Evolutionary conservation across 805 yeast genomes (phyloP).

Genomic region (Tetrapisispora nanseiensis): DNA sequence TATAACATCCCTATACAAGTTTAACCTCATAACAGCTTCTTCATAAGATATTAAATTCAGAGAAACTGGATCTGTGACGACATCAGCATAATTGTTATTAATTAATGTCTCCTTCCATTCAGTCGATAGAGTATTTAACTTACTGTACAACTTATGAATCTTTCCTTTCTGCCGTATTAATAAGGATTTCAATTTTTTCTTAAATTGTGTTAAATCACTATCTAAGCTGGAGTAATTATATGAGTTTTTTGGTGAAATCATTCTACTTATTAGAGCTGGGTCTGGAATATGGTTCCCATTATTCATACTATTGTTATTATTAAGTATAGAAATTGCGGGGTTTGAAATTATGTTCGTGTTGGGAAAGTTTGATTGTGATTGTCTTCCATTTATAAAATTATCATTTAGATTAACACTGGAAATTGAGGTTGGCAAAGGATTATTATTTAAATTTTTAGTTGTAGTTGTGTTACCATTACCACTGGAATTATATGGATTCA

Average conservation of each 20-base stretch:
- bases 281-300: neutral
- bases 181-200: conserved; percentile 20
- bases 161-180: conserved; percentile 20
- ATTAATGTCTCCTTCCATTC: conserved; percentile 39
- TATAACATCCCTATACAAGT: conserved; percentile 39
- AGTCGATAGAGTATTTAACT: conserved; percentile 32
- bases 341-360: too few relatives aligned
- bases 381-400: neutral
- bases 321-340: too few relatives aligned
- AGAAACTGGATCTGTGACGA: conserved; percentile 43
- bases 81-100: conserved; percentile 35
- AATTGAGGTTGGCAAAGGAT: neutral
- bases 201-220: conserved; percentile 8
- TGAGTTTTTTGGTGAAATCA: neutral
- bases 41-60: conserved; percentile 46
- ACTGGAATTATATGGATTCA: neutral
- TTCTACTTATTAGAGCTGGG: neutral
- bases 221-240: too few relatives aligned
- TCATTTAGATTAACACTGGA: neutral
- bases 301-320: neutral
- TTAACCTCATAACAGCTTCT: conserved; percentile 50
- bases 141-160: conserved; percentile 36
- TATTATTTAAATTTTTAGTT: neutral
- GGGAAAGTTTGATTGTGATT: neutral
- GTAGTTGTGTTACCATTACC: neutral